Percentiles rank a stretch among this genome's conserved stretches.
These are phyloP conservation scores for Entomophthora muscae DNA, from an alignment of 371 early-diverging fungal genomes.

Conservation along the genomic window DNA sequence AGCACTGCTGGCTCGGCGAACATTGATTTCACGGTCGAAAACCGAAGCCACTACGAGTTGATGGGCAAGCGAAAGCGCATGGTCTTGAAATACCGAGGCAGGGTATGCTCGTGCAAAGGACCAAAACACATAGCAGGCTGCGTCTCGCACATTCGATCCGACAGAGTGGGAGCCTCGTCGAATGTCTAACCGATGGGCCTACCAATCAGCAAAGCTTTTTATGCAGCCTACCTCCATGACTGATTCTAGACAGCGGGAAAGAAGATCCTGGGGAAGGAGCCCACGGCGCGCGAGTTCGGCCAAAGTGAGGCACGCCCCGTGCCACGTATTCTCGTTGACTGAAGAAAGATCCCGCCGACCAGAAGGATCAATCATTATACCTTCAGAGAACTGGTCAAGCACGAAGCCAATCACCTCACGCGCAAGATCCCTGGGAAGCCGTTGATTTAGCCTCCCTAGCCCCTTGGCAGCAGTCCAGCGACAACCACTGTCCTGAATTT, in stretches of 20 bases:
- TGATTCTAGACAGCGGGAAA: constrained; percentile 60
- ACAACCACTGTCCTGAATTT: constrained; percentile 71
- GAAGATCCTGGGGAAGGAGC: constrained; percentile 43
- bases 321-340: constrained; percentile 83
- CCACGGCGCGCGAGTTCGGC: constrained; percentile 86
- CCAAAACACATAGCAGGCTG: constrained; percentile 94
- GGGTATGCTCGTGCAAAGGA: constrained; percentile 87
- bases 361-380: constrained; percentile 16
- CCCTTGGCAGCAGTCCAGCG: constrained; percentile 95
- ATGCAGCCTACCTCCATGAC: constrained; percentile 24
- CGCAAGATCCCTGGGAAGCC: constrained; percentile 60
- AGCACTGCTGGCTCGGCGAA: constrained; percentile 87
- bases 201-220: background rate
- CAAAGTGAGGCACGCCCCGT: constrained; percentile 80
- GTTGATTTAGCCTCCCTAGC: constrained; percentile 64
- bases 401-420: constrained; percentile 63
- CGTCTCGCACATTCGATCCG: constrained; percentile 89
- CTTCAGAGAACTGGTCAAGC: constrained; percentile 51
- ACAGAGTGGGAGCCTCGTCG: constrained; percentile 74
- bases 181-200: constrained; percentile 73
- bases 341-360: constrained; percentile 45
- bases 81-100: constrained; percentile 37
- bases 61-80: constrained; percentile 40
- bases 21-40: constrained; percentile 86
- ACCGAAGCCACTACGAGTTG: constrained; percentile 58